A percentile compares a stretch with the other conserved stretches of the same genome.
Conservation (phyloP, 1,284 basidiomycete genomes). For the Puccinia novopanici region DNA sequence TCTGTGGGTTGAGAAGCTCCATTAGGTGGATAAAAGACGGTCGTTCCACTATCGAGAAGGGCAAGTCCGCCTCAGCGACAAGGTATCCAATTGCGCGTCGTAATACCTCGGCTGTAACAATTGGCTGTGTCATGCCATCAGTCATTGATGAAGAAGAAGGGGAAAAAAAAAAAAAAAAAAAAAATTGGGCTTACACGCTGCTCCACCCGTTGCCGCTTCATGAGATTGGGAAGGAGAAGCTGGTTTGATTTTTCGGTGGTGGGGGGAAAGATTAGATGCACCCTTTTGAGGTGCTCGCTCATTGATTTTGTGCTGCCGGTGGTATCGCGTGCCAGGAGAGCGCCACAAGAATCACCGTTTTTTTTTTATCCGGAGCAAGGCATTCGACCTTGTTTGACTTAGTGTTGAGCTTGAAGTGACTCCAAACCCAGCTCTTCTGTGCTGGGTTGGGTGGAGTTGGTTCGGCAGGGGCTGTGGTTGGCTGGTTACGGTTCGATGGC, state of each 20-base stretch:
- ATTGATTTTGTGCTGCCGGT: not conserved
- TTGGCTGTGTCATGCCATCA: not conserved
- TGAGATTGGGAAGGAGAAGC: too few relatives aligned
- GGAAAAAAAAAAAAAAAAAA: not conserved
- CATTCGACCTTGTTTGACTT: too few relatives aligned
- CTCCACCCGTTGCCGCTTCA: not conserved
- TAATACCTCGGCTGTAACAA: not conserved
- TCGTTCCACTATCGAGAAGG: not conserved
- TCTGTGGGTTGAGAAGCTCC: not conserved
- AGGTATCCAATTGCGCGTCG: not conserved
- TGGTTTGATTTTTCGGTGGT: not conserved
- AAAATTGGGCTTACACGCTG: not conserved
- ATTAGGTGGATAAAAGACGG: not conserved
- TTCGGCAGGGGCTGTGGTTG: too few relatives aligned
- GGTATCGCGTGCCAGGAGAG: not conserved
- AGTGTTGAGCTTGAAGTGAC: too few relatives aligned
- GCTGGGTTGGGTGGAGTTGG: too few relatives aligned
- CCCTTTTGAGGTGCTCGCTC: not conserved
- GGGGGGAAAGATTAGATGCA: not conserved
- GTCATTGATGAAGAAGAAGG: not conserved
- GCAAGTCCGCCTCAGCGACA: too few relatives aligned
- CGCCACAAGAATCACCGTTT: not conserved
- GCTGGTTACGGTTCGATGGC: too few relatives aligned
- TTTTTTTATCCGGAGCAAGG: not conserved
- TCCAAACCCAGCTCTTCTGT: too few relatives aligned